These are phyloP conservation scores for Neurospora sp. DNA, from an alignment of 495 filamentous ascomycete species.

Conservation along the genomic window DNA sequence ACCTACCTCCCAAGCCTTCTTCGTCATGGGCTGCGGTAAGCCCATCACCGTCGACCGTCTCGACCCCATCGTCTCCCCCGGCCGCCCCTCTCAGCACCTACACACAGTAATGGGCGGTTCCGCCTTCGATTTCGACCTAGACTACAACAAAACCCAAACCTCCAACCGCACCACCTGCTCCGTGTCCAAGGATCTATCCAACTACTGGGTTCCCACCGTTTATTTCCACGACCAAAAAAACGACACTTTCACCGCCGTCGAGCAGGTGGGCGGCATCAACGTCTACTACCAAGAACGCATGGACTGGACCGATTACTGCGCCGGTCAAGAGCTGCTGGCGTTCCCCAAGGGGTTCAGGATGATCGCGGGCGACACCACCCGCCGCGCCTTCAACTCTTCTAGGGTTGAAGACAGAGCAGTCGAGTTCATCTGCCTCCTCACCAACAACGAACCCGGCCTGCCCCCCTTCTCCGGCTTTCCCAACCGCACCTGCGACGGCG, in stretches of 20 bases:
- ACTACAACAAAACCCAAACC: conserved; percentile 38
- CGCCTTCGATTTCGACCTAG: conserved; percentile 52
- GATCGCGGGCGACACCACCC: conserved; percentile 48
- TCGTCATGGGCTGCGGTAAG: conserved; percentile 15
- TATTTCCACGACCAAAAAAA: conserved; percentile 58
- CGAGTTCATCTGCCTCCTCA: conserved; percentile 37
- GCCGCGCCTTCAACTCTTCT: conserved; percentile 30
- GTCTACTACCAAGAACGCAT: conserved; percentile 34
- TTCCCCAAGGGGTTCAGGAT: conserved; percentile 60
- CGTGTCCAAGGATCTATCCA: conserved; percentile 54
- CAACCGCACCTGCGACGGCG: conserved; percentile 45
- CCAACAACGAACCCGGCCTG: conserved; percentile 31
- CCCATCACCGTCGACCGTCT: conserved; percentile 38
- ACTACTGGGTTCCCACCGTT: conserved; percentile 64
- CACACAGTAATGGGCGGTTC: conserved; percentile 63
- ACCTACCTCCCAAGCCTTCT: conserved; percentile 8
- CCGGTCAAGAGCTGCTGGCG: conserved; percentile 40
- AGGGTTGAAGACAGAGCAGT: conserved; percentile 34
- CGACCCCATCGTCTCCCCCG: conserved; percentile 58
- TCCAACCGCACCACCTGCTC: conserved; percentile 48
- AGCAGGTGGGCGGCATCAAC: conserved; percentile 40
- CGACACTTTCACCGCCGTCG: conserved; percentile 49
- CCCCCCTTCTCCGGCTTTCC: conserved; percentile 22
- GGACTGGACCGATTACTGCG: conserved; percentile 21
- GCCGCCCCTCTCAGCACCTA: conserved; percentile 45